Percentiles rank a stretch among this genome's conserved stretches.
These are phyloP conservation scores for Pleurostoma richardsiae DNA, from an alignment of 2,329 filamentous ascomycete genomes.

Conservation along the genomic window DNA sequence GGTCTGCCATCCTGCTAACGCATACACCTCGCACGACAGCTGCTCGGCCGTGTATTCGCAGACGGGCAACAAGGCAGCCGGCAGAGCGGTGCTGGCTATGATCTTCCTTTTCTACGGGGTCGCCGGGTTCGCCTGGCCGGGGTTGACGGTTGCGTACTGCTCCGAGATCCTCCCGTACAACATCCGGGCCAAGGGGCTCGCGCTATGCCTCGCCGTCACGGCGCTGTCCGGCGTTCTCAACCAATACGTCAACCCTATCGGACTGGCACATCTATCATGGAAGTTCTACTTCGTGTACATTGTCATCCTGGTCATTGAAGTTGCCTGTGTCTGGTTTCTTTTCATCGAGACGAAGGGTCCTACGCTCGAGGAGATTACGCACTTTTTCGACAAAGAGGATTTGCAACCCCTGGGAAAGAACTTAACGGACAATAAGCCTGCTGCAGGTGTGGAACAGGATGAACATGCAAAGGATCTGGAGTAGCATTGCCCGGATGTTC, in stretches of 20 bases:
- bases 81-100: constrained; percentile 21
- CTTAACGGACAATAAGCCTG: no score
- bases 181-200: constrained; percentile 25
- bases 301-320: constrained; percentile 26
- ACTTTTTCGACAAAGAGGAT: constrained; percentile 15
- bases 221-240: constrained; percentile 25
- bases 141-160: constrained; percentile 17
- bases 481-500: no score
- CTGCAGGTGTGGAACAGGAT: no score
- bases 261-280: constrained; percentile 27
- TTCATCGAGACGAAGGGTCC: constrained; percentile 23
- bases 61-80: constrained; percentile 14
- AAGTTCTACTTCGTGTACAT: constrained; percentile 33
- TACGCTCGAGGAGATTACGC: constrained; percentile 22
- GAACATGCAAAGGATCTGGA: no score
- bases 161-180: constrained; percentile 19
- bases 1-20: no score
- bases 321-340: constrained; percentile 12
- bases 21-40: neutral
- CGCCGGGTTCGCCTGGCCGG: constrained; percentile 19
- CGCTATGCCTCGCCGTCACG: constrained; percentile 38
- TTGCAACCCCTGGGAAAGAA: no score
- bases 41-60: constrained; percentile 5
- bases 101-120: constrained; percentile 22
- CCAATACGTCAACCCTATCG: constrained; percentile 30